Evolutionary conservation across 2,329 filamentous ascomycete species (phyloP), one percentile per base, ranked within the genome.

Genomic region (Ploettnerulaceae sp.): DNA sequence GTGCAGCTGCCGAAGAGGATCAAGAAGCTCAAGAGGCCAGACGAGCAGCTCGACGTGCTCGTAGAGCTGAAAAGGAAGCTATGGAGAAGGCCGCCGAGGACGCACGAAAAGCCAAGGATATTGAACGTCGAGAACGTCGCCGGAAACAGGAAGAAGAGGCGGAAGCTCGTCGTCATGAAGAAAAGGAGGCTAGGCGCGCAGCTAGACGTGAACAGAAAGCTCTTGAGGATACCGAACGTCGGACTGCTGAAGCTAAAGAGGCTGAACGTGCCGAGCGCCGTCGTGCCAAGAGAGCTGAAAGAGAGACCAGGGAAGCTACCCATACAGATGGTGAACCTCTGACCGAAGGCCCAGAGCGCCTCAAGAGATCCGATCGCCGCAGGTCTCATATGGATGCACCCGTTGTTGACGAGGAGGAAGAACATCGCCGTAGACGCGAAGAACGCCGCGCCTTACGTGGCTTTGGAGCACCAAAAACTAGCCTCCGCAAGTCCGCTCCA

Each of bases 1-100:
- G 72, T 29, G 64, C 57, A 18, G 70, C 70, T 43, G 69, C 74
- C 3, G 78, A 81, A 12, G 70, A 73, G 22, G 79, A 82, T 9
- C 69, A 73, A 20, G 83, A 49, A 14, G 47, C 47, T 28, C 69
- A 73, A 22, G 83, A 50, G 12, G 43, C 43, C 8, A 75, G 79
- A 37, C 75, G 74, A 34, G 79, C 77, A 22, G 79, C 80, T 47
- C 78, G 82, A n/a, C 76, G 75, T 46, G 74, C 78, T 1, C 75
- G 71, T 41, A 75, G 74, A 12, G 72, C 75, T 2, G 77, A 81
- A 47, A 69, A 66, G 20, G 69, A 69, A 44, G 73, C 72, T 25
- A 67, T 64, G n/a, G 73, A 78, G 18, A 71, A 66, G 35, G 71
- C 69, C 5, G 71, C 70, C 3, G 66, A 62, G 44, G 80, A 83